phyloP scores from a whole-genome alignment of 257 asterid species.

The Capsicum pubescens region DNA sequence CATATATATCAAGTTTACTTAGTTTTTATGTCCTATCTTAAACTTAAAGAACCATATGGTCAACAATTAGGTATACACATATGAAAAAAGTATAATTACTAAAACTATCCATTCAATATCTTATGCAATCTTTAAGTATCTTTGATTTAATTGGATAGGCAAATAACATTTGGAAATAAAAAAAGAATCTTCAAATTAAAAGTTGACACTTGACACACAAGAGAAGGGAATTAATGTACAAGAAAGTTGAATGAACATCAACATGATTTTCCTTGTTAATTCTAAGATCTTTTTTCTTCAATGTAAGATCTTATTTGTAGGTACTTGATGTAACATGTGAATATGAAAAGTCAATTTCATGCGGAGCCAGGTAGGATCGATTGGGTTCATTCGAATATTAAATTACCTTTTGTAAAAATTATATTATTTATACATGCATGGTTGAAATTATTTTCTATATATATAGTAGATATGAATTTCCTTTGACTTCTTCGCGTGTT shows the following conservation, averaged over 20 bases:
- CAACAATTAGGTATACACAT: background rate
- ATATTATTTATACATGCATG: too few relatives aligned
- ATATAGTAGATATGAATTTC: too few relatives aligned
- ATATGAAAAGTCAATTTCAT: too few relatives aligned
- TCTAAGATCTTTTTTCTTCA: too few relatives aligned
- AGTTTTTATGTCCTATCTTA: background rate
- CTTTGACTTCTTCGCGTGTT: too few relatives aligned
- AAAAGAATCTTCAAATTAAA: background rate
- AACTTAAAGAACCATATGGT: background rate
- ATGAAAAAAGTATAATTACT: background rate
- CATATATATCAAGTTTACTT: background rate
- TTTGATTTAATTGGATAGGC: background rate
- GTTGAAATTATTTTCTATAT: too few relatives aligned
- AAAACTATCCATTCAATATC: background rate
- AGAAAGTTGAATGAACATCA: constrained; percentile 25
- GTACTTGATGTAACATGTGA: too few relatives aligned
- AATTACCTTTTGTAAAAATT: too few relatives aligned
- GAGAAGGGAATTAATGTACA: background rate
- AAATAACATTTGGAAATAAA: background rate
- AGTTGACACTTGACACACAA: background rate
- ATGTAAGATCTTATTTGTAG: too few relatives aligned
- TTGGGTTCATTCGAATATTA: too few relatives aligned
- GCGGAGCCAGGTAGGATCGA: too few relatives aligned
- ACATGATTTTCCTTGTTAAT: too few relatives aligned
- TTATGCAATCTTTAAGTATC: constrained; percentile 11